Evolutionary conservation across 805 yeast species (phyloP), one percentile per base, ranked within the genome.

Genomic region (Pichia phayaonensis): DNA sequence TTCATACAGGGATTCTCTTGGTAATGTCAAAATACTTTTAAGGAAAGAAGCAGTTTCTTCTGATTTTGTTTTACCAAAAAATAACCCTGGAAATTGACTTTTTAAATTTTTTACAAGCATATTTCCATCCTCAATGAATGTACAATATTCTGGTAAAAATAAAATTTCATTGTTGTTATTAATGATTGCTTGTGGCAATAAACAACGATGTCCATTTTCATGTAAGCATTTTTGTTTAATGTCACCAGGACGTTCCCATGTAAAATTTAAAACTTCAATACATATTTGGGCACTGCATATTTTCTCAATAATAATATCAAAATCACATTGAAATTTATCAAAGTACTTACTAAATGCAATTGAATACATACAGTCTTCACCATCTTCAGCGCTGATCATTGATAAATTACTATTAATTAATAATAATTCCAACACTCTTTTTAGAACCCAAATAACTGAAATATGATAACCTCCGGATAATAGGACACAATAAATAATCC

Each of bases 381-480:
- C 48, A 44, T 57, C 59, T 20, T 57, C 59, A 24, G 24, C 18
- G 23, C 55, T 49, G 3, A 59, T 48, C 2, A 54, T n/a, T 7
- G 57, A 47, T 22, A 51, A 34, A 8, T 41, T 44, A 27, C 54
- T 49, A 40, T 43, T 44, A 1, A 52, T 12, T 4, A 21, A 24
- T 3, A 54, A 26, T 41, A 54, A 26, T 12, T 56, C 56, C 20
- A 44, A 26, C 26, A 59, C 12, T 18, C n/a, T 45, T 10, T 45
- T 51, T 15, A 54, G 26, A 27, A 51, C 39, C 58, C 56, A 54
- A 21, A 57, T 45, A 2, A 42, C 36, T 12, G 52, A 42, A 10
- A 57, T 27, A 36, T 51, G 53, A 23, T 48, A 46, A 2, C 56
- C 57, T 16, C 61, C 61, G 22, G 53, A 53, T 20, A 55, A 49